Evolutionary conservation across 345 rosid genomes (phyloP), one percentile per base, ranked within the genome.

Genomic region (Salix suchowensis): DNA sequence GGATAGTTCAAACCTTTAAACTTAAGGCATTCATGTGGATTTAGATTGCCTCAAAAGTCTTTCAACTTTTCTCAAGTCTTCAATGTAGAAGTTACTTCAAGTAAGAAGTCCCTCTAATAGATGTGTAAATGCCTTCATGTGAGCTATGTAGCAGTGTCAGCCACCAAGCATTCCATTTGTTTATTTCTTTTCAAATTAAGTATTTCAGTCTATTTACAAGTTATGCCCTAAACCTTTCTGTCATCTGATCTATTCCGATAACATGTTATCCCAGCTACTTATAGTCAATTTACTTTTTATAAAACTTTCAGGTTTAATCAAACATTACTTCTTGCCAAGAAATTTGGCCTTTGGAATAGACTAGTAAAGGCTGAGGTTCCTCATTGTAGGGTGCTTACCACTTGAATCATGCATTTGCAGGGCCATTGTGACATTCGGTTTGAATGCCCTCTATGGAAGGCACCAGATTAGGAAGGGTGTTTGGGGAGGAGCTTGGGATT

Each of bases 401-500:
- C 73, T 74, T 16, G 40, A 81, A 40, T 76, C 28, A 76, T 77
- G 67, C 71, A 78, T 77, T 66, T 58, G 83, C 89, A 96, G 99
- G 78, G 98, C 87, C 60, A 62, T 90, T 5, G 75, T 92, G 80
- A 94, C 97, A 13, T 96, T 96, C 42, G 89, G 99, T 75, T 86
- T 96, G 84, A 96, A 96, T 75, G 99, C 99, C 5, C 94, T 96
- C 77, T 68, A 82, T 37, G 98, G 99, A 77, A 91, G 97, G 88
- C 92, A 90, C 73, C 85, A 85, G 67, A 86, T 86, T 76, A 83
- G 77, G 64, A 81, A 74, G 42, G 66, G 84, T 13, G 82, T 75
- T 0, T 93, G 98, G 99, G 99, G 84, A 60, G 98, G 98, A 70
- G 90, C 87, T 34, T 96, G 99, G 99, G 88, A 92, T 88, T 85